These are phyloP conservation scores for Paramecium octaurelia DNA, from an alignment of 73 alveolate species.

Conservation along the genomic window DNA sequence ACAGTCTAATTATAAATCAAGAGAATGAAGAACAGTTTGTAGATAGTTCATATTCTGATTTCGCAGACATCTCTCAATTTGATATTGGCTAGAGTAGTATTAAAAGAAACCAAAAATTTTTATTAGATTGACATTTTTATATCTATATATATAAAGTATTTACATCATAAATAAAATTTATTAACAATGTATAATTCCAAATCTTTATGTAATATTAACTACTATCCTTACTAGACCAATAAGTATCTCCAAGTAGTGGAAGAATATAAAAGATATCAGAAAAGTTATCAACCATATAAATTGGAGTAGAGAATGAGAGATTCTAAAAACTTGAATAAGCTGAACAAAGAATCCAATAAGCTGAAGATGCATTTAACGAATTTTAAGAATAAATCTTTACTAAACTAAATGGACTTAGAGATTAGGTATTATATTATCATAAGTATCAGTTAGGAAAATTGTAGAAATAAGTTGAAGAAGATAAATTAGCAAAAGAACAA, in stretches of 20 bases:
- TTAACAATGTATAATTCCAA: constrained; percentile 14
- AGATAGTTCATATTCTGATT: constrained; percentile 14
- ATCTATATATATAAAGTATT: not conserved
- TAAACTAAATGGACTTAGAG: constrained; percentile 56
- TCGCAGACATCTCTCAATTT: not conserved
- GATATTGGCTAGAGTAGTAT: not conserved
- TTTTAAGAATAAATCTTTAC: constrained; percentile 63
- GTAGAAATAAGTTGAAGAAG: constrained; percentile 69
- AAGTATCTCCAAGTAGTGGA: constrained; percentile 49
- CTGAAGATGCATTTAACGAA: constrained; percentile 68
- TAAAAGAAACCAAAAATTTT: not conserved
- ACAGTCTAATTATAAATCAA: not conserved
- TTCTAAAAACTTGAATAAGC: constrained; percentile 61
- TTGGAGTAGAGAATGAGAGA: constrained; percentile 51
- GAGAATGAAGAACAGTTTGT: not conserved
- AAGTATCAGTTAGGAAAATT: constrained; percentile 38
- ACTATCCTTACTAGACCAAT: not conserved
- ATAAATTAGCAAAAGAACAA: constrained; percentile 64
- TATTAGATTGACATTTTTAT: constrained; percentile 24
- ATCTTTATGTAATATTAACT: not conserved
- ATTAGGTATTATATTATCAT: not conserved
- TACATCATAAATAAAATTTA: not conserved
- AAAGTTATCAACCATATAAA: constrained; percentile 45
- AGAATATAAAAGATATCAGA: constrained; percentile 56
- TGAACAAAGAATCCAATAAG: constrained; percentile 63